phyloP scores from a whole-genome alignment of 2,329 filamentous ascomycete genomes.

The Thyridium curvatum region DNA sequence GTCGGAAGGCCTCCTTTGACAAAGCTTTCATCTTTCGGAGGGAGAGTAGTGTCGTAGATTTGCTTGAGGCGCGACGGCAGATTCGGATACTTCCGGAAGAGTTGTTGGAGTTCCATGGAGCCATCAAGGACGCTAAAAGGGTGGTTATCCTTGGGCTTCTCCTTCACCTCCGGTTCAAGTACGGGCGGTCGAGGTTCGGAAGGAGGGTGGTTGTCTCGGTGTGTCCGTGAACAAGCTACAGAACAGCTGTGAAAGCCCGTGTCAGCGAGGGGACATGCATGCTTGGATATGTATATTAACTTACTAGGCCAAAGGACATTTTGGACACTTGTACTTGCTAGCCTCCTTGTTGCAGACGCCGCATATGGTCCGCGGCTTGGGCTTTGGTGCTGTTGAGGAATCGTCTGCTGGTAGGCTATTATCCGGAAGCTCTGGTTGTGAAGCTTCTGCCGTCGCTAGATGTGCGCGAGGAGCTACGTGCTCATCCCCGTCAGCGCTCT shows the following conservation, averaged over 20 bases:
- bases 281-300: conserved; percentile 32
- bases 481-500: no score
- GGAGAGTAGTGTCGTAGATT: conserved; percentile 44
- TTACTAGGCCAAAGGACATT: conserved; percentile 53
- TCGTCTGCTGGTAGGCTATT: background rate
- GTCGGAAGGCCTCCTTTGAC: background rate
- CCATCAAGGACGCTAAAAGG: conserved; percentile 47
- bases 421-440: no score
- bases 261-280: conserved; percentile 15
- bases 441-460: no score
- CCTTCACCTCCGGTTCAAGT: conserved; percentile 6
- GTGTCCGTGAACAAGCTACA: conserved; percentile 40
- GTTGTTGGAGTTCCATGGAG: conserved; percentile 39
- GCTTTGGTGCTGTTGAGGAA: conserved; percentile 4
- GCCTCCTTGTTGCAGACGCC: conserved; percentile 44
- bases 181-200: conserved; percentile 5
- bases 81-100: conserved; percentile 47
- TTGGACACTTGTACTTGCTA: conserved; percentile 58
- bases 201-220: conserved; percentile 22
- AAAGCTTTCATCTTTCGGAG: conserved; percentile 22
- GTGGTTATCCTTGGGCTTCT: conserved; percentile 16
- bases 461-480: no score
- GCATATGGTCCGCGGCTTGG: conserved; percentile 32
- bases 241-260: conserved; percentile 47
- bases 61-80: conserved; percentile 38